These are phyloP conservation scores for Spinellus fusiger DNA, from an alignment of 192 early-diverging fungal genomes.

Conservation along the genomic window DNA sequence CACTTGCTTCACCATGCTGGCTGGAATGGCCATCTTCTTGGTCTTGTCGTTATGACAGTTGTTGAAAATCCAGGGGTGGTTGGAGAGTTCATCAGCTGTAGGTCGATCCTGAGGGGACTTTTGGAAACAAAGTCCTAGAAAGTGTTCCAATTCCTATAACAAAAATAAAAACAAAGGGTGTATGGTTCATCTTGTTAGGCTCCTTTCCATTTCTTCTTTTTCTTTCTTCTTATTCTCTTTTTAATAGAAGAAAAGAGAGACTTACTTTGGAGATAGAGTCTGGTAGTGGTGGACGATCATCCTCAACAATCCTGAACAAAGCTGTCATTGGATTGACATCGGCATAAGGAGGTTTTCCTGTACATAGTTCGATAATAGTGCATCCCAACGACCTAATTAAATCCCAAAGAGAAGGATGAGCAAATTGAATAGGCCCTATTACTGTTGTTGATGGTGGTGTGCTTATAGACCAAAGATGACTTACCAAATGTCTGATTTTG, in stretches of 20 bases:
- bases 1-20: slow-evolving; percentile 8
- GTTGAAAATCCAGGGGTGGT: slow-evolving; percentile 70
- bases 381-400: slow-evolving; percentile 75
- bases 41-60: neutral
- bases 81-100: slow-evolving; percentile 62
- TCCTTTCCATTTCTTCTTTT: too few relatives aligned
- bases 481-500: slow-evolving; percentile 89
- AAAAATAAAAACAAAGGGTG: neutral
- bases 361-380: slow-evolving; percentile 88
- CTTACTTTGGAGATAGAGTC: slow-evolving; percentile 57
- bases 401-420: neutral
- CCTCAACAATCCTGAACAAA: slow-evolving; percentile 90
- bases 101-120: slow-evolving; percentile 71
- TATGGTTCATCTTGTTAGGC: neutral
- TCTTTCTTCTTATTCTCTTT: neutral
- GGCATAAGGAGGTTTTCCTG: slow-evolving; percentile 88
- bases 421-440: neutral
- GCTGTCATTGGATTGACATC: slow-evolving; percentile 83
- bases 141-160: slow-evolving; percentile 60
- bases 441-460: neutral
- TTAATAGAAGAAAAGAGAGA: neutral
- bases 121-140: slow-evolving; percentile 78
- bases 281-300: slow-evolving; percentile 85
- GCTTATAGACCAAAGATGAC: neutral
- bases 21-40: slow-evolving; percentile 22